A percentile compares a stretch with the other conserved stretches of the same genome.
Evolutionary conservation across 345 rosid species (phyloP).

Genomic region (Trapa bicornis): DNA sequence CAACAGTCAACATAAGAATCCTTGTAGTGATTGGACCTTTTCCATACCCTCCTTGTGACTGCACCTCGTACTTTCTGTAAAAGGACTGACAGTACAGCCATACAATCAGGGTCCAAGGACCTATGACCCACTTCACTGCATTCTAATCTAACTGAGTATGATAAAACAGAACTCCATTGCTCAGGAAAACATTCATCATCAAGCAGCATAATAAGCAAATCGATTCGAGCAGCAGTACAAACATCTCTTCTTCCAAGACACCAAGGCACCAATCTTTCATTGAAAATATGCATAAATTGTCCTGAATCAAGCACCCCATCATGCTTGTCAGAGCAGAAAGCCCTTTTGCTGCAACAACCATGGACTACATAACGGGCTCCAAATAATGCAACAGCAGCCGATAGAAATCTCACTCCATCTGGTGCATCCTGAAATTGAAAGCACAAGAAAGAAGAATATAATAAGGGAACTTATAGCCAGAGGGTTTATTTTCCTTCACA

Average conservation of each 20-base stretch:
- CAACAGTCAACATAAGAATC: constrained; percentile 47
- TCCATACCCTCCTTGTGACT: constrained; percentile 30
- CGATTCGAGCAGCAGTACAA: constrained; percentile 42
- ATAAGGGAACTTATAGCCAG: neutral
- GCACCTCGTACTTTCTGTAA: constrained; percentile 58
- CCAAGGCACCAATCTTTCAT: constrained; percentile 79
- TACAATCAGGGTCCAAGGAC: constrained; percentile 19
- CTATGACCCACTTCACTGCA: constrained; percentile 20
- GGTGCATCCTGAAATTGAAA: constrained; percentile 40
- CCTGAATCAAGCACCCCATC: constrained; percentile 28
- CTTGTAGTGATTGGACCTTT: constrained; percentile 21
- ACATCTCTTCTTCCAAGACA: constrained; percentile 43
- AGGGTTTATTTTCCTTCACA: neutral
- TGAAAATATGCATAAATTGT: constrained; percentile 40
- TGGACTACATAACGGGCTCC: constrained; percentile 56
- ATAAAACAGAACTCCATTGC: constrained; percentile 60
- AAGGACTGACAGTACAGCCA: constrained; percentile 42
- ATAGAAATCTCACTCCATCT: constrained; percentile 61
- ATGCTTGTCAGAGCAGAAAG: constrained; percentile 17
- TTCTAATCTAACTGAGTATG: constrained; percentile 34
- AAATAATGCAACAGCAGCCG: constrained; percentile 59
- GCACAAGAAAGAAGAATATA: constrained; percentile 9
- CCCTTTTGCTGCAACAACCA: constrained; percentile 16
- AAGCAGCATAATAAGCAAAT: constrained; percentile 61
- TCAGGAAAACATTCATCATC: constrained; percentile 64